These are phyloP conservation scores for Diaporthe destruens DNA, from an alignment of 2,329 filamentous ascomycete genomes.

Conservation along the genomic window DNA sequence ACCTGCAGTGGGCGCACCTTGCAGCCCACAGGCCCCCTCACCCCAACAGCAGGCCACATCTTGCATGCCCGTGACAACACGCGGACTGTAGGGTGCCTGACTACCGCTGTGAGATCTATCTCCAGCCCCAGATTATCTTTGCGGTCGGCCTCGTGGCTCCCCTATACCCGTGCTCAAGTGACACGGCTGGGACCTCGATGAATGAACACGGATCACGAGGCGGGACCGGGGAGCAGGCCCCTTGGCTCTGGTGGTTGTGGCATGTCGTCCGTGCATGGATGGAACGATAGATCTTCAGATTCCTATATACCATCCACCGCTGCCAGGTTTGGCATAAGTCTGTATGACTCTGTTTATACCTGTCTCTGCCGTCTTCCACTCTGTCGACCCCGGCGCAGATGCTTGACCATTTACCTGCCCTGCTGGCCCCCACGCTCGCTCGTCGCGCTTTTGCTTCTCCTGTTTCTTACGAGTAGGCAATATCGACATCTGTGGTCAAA, in stretches of 20 bases:
- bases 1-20: slow-evolving; percentile 38
- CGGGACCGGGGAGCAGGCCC: slow-evolving; percentile 12
- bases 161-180: slow-evolving; percentile 31
- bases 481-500: slow-evolving; percentile 2
- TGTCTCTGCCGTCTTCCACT: slow-evolving; percentile 19
- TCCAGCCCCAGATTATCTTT: slow-evolving; percentile 1
- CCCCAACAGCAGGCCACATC: slow-evolving; percentile 3
- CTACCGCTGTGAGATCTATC: slow-evolving; percentile 17
- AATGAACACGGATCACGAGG: slow-evolving; percentile 31
- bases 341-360: slow-evolving; percentile 9
- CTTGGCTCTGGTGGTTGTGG: slow-evolving; percentile 21
- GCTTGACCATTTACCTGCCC: slow-evolving; percentile 23
- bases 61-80: slow-evolving; percentile 4
- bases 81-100: not conserved
- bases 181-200: slow-evolving; percentile 36
- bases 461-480: slow-evolving; percentile 8
- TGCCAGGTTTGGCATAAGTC: slow-evolving; percentile 15
- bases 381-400: slow-evolving; percentile 13
- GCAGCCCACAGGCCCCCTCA: slow-evolving; percentile 20
- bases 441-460: slow-evolving; percentile 22
- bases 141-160: not conserved
- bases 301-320: slow-evolving; percentile 33
- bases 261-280: slow-evolving; percentile 23
- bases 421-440: slow-evolving; percentile 27
- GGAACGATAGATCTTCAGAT: slow-evolving; percentile 2